Evolutionary conservation across 768 basidiomycete genomes (phyloP).

Genomic region (Crepidotus variabilis): DNA sequence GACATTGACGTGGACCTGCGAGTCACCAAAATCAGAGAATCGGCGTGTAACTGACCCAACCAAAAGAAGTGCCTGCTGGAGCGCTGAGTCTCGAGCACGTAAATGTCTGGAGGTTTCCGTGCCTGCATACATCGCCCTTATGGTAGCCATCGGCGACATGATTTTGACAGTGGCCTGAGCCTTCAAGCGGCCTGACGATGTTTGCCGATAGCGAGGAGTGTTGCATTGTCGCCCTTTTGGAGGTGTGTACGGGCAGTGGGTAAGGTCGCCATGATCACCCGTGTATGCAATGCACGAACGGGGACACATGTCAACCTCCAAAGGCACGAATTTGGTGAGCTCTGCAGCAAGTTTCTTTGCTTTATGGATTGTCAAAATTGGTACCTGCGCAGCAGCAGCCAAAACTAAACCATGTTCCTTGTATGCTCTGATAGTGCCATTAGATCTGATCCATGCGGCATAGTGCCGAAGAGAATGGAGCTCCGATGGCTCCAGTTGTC

Average conservation of each 20-base stretch:
- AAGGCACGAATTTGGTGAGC: conserved; percentile 11
- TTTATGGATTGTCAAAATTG: background rate
- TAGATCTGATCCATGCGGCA: background rate
- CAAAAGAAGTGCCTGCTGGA: conserved; percentile 13
- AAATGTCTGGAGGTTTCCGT: conserved; percentile 12
- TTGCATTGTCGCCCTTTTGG: no score
- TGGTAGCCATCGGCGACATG: conserved; percentile 14
- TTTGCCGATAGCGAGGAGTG: conserved; percentile 7
- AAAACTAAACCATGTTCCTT: background rate
- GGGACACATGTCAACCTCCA: conserved; percentile 4
- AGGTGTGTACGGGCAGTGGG: conserved; percentile 2
- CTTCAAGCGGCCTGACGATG: conserved; percentile 1
- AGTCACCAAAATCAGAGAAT: conserved; percentile 20
- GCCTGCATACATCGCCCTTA: conserved; percentile 21
- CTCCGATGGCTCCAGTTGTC: background rate
- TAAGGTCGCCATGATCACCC: conserved; percentile 9
- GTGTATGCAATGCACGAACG: conserved; percentile 22
- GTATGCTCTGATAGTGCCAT: background rate
- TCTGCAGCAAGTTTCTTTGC: background rate
- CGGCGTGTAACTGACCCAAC: conserved; percentile 1
- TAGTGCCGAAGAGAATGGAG: background rate
- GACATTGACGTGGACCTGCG: conserved; percentile 12
- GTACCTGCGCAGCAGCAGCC: background rate
- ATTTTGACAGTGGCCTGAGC: conserved; percentile 12
- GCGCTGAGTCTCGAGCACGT: conserved; percentile 13